phyloP scores from a whole-genome alignment of 345 rosid genomes.

The Tarenaya hassleriana region DNA sequence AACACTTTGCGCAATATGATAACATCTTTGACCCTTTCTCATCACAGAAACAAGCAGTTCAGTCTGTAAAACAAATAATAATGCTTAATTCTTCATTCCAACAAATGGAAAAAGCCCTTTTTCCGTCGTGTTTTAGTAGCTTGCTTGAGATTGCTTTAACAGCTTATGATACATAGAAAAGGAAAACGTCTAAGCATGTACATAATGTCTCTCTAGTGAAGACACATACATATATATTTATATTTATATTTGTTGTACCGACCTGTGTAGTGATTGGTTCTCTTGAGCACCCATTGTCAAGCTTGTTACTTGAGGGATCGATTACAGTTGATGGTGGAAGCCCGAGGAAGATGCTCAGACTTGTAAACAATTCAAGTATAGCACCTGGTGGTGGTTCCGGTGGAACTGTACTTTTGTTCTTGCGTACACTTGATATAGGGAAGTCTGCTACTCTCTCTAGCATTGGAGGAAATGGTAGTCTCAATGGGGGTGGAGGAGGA shows the following conservation, averaged over 20 bases:
- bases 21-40: no score
- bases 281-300: constrained; percentile 70
- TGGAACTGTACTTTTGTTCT: constrained; percentile 78
- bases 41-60: no score
- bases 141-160: no score
- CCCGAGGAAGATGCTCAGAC: constrained; percentile 46
- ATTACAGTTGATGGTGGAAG: constrained; percentile 79
- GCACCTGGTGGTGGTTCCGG: constrained; percentile 98
- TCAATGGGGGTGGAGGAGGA: constrained; percentile 81
- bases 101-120: no score
- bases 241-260: background rate
- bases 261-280: constrained; percentile 83
- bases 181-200: no score
- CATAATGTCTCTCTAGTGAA: no score
- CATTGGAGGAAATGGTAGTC: constrained; percentile 78
- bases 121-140: no score
- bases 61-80: no score
- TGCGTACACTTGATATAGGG: constrained; percentile 45
- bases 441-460: constrained; percentile 52
- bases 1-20: no score
- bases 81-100: no score
- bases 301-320: constrained; percentile 68
- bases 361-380: constrained; percentile 32
- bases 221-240: no score
- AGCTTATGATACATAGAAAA: no score